Conservation (phyloP, 768 basidiomycete genomes). For the Tricholoma sp. region DNA sequence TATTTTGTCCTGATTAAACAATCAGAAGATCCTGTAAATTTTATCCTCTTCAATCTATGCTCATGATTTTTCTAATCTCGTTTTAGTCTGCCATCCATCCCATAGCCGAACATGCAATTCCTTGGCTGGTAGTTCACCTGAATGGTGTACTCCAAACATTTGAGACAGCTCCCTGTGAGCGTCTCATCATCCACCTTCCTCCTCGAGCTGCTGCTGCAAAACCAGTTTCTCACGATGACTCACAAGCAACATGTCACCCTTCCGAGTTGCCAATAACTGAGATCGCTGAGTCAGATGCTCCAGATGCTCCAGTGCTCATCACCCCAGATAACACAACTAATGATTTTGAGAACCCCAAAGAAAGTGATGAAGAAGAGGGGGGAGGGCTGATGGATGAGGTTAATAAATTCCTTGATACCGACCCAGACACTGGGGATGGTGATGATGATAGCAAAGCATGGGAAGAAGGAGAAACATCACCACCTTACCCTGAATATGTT, state of each 20-base stretch:
- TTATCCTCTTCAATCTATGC: constrained; percentile 3
- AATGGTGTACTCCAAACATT: neutral
- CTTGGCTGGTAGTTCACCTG: too few species aligned
- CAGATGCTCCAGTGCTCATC: neutral
- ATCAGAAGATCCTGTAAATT: constrained; percentile 3
- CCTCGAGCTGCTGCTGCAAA: neutral
- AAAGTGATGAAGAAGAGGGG: neutral
- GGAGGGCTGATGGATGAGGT: neutral
- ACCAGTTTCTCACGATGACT: neutral
- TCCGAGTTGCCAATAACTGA: neutral
- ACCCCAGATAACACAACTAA: too few species aligned
- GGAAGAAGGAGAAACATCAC: constrained; percentile 17
- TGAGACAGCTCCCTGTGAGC: neutral
- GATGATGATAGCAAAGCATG: constrained; percentile 18
- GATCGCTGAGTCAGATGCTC: neutral
- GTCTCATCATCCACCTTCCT: neutral
- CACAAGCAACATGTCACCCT: neutral
- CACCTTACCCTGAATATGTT: constrained; percentile 11
- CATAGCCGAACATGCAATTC: neutral
- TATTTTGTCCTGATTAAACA: constrained; percentile 16
- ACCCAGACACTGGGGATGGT: constrained; percentile 17
- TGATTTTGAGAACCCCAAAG: neutral
- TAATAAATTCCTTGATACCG: neutral
- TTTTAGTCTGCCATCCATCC: neutral
- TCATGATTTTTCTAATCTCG: constrained; percentile 5